phyloP scores from a whole-genome alignment of 148 eudicot genomes.

The Rheum nobile region DNA sequence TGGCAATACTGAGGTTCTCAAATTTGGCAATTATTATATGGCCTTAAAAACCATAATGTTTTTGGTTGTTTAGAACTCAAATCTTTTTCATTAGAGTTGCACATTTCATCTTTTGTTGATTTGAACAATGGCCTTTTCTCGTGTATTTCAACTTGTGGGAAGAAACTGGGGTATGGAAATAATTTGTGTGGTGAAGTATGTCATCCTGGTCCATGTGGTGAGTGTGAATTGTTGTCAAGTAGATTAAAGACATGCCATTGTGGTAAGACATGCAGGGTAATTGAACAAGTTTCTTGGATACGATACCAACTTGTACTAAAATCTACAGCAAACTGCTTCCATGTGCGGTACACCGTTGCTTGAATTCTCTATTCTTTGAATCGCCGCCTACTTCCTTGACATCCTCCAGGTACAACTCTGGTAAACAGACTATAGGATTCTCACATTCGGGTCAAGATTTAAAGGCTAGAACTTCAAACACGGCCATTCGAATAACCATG shows the following conservation, averaged over 20 bases:
- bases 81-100: too few species aligned
- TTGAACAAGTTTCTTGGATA: slow-evolving; percentile 64
- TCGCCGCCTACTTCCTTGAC: too few species aligned
- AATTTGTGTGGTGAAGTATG: slow-evolving; percentile 58
- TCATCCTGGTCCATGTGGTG: slow-evolving; percentile 92
- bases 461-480: slow-evolving; percentile 13
- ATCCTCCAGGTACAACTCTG: too few species aligned
- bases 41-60: too few species aligned
- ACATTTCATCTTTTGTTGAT: too few species aligned
- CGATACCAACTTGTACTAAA: slow-evolving; percentile 66
- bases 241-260: slow-evolving; percentile 64
- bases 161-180: slow-evolving; percentile 52
- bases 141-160: slow-evolving; percentile 52
- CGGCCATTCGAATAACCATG: neutral
- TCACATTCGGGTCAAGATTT: too few species aligned
- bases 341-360: slow-evolving; percentile 63
- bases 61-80: too few species aligned
- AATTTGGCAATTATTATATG: neutral
- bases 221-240: slow-evolving; percentile 65
- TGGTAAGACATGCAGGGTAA: slow-evolving; percentile 64
- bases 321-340: slow-evolving; percentile 64
- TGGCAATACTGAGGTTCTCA: neutral
- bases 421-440: too few species aligned
- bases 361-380: too few species aligned
- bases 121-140: slow-evolving; percentile 63